Conservation (phyloP, 2,329 filamentous ascomycete species). For the Lizonia empirigonia region DNA sequence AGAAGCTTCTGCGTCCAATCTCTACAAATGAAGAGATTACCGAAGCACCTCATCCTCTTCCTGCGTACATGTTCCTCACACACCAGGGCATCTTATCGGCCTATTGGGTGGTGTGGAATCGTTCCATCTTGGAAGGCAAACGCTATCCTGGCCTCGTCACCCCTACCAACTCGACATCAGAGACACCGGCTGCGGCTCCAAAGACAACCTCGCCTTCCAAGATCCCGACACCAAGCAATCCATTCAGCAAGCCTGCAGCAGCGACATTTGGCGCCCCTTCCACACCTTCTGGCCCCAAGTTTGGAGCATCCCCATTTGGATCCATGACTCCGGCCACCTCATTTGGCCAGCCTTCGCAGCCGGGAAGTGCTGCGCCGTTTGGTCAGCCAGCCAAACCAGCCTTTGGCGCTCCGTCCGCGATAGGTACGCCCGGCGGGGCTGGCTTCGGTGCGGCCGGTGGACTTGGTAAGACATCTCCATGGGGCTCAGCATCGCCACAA, state of each 20-base stretch:
- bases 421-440: conserved; percentile 29
- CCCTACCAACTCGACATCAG: neutral
- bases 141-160: conserved; percentile 72
- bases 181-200: conserved; percentile 31
- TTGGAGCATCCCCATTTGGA: conserved; percentile 27
- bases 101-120: conserved; percentile 93
- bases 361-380: conserved; percentile 17
- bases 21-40: conserved; percentile 76
- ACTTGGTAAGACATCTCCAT: conserved; percentile 29
- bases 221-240: conserved; percentile 16
- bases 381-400: conserved; percentile 31
- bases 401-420: conserved; percentile 33
- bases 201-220: conserved; percentile 17
- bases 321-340: conserved; percentile 9
- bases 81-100: conserved; percentile 82
- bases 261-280: conserved; percentile 37
- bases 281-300: conserved; percentile 22
- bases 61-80: conserved; percentile 83
- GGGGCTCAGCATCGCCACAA: conserved; percentile 30
- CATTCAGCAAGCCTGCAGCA: conserved; percentile 19
- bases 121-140: conserved; percentile 76
- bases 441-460: conserved; percentile 35
- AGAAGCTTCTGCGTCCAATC: conserved; percentile 79
- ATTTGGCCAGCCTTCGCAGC: conserved; percentile 19
- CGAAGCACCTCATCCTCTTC: conserved; percentile 79